A percentile compares a stretch with the other conserved stretches of the same genome.
These are phyloP conservation scores for Whalleya microplaca DNA, from an alignment of 2,329 filamentous ascomycete species.

Conservation along the genomic window DNA sequence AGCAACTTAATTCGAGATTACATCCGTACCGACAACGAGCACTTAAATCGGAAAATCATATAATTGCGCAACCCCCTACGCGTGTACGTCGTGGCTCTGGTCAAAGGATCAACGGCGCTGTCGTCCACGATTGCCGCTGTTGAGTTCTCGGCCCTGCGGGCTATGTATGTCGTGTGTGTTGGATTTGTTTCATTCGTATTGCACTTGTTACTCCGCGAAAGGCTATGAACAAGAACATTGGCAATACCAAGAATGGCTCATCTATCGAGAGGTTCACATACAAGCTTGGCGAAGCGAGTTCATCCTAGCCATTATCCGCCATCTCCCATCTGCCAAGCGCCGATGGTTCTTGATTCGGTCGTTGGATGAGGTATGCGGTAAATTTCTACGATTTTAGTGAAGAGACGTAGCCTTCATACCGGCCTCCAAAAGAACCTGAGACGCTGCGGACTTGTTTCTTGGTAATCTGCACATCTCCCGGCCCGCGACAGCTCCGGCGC, in stretches of 20 bases:
- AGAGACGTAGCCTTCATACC: no score
- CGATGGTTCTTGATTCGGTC: conserved; percentile 17
- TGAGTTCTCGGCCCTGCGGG: conserved; percentile 23
- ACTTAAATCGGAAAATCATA: neutral
- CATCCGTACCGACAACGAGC: neutral
- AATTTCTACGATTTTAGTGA: conserved; percentile 13
- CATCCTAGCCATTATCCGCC: conserved; percentile 12
- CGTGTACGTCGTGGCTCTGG: neutral
- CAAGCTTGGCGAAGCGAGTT: conserved; percentile 24
- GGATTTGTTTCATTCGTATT: conserved; percentile 15
- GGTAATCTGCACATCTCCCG: neutral
- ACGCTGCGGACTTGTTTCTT: neutral
- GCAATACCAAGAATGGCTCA: conserved; percentile 31
- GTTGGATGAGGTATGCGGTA: conserved; percentile 13
- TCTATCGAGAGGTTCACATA: conserved; percentile 24
- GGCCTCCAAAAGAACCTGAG: neutral
- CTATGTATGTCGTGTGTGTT: conserved; percentile 13
- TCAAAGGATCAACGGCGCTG: conserved; percentile 6
- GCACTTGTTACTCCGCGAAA: neutral
- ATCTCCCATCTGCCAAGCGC: conserved; percentile 18
- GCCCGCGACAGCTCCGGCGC: neutral
- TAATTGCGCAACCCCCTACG: neutral
- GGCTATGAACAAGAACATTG: conserved; percentile 18
- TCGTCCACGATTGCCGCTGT: conserved; percentile 21
- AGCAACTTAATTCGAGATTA: neutral